These are phyloP conservation scores for Catunica adiposa DNA, from an alignment of 2,329 filamentous ascomycete species.

Conservation along the genomic window DNA sequence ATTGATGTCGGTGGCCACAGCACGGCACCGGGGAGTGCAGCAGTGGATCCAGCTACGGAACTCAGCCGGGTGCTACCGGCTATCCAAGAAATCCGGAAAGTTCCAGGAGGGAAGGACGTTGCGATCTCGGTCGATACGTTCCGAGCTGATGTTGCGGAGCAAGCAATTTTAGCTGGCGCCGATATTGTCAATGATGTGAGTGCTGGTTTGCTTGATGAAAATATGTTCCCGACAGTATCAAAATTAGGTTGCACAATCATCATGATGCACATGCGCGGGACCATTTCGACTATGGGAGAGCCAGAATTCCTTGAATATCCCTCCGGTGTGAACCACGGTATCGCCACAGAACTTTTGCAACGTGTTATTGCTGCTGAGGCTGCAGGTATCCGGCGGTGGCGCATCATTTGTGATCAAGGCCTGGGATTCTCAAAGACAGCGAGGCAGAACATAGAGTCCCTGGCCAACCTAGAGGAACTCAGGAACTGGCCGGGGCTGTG, in stretches of 20 bases:
- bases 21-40: constrained; percentile 57
- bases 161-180: constrained; percentile 61
- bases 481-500: constrained; percentile 46
- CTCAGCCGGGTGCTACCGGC: constrained; percentile 60
- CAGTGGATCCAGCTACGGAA: constrained; percentile 59
- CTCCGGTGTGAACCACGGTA: constrained; percentile 44
- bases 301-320: constrained; percentile 46
- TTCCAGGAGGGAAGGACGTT: constrained; percentile 45
- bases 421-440: constrained; percentile 82
- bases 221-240: constrained; percentile 71
- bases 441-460: constrained; percentile 64
- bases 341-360: constrained; percentile 50
- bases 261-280: constrained; percentile 86
- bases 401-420: constrained; percentile 85
- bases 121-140: constrained; percentile 87
- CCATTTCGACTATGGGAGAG: constrained; percentile 40
- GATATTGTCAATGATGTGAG: constrained; percentile 94
- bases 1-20: constrained; percentile 91
- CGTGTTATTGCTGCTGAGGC: constrained; percentile 59
- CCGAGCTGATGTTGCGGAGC: constrained; percentile 63
- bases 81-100: constrained; percentile 51
- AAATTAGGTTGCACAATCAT: constrained; percentile 60
- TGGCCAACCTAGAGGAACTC: constrained; percentile 50
- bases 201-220: constrained; percentile 57
- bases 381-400: constrained; percentile 78